Base-by-base conservation (phyloP, 306 rosid species). In the Trifolium fragiferum region DNA sequence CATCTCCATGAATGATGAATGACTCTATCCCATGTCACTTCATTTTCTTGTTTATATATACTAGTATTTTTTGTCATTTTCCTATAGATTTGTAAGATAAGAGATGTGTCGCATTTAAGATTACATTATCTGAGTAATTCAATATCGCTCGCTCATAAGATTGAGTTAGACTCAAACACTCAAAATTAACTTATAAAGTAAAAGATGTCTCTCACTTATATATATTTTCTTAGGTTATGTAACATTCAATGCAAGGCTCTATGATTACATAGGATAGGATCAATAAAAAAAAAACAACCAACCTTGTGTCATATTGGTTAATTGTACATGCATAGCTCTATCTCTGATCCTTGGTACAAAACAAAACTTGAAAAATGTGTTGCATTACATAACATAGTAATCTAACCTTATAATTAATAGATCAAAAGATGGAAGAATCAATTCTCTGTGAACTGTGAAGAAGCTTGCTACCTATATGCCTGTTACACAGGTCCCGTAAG, bases 11-110 rank as follows among this genome's bases (percentile, higher is more conserved):
- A 43, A 11, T 9, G 6, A 30, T 27, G 32, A 27, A 16, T 49
- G 61, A 76, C 60, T 58, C 74, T 21, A 76, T 71, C 80, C 78
- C 78, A 61, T 68, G 80, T 80, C 75, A 73, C 78, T 41, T 68
- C 71, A 61, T 49, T 25, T 35, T 35, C 6, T 59, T 64, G 16
- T 8, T 8, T 46, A 3, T 44, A 3, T 44, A 27, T n/a, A 13
- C 33, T 30, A 30, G 6, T 30, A 4, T 30, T 60, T 46, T 46
- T 20, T 60, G 75, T 84, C 77, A 27, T 62, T 59, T 84, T 72
- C 79, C 62, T 64, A 35, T 74, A 6, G 4, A 43, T 11, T 43
- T 43, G 18, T 47, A 4, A 14, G 0, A 47, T 47, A 47, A 15
- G 8, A 47, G 2, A 47, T 14, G 18, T 5, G 7, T 47, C 20